Evolutionary conservation across 257 asterid genomes (phyloP).

Genomic region (Leptodermis oblonga): DNA sequence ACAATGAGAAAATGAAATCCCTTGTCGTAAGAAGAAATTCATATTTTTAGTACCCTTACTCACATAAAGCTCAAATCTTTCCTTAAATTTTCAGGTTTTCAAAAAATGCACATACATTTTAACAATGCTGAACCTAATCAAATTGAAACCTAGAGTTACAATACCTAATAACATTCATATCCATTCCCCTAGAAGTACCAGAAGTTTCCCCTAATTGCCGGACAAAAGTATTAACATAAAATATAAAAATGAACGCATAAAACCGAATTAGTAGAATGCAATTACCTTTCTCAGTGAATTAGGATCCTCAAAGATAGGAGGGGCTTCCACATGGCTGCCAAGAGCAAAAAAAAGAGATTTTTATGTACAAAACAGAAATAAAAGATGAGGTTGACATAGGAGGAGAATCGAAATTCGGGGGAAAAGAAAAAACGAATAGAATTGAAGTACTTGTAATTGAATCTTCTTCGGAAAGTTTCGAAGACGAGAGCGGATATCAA

Average conservation of each 20-base stretch:
- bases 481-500: slow-evolving; percentile 45
- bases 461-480: slow-evolving; percentile 56
- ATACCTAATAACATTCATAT: not conserved
- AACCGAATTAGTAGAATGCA: not conserved
- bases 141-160: not conserved
- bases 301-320: slow-evolving; percentile 87
- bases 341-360: slow-evolving; percentile 8
- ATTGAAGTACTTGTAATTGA: slow-evolving; percentile 44
- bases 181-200: not conserved
- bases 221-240: not conserved
- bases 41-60: too few relatives aligned
- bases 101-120: not conserved
- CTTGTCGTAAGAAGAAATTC: too few relatives aligned
- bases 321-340: slow-evolving; percentile 66
- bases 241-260: not conserved
- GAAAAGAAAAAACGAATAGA: not conserved
- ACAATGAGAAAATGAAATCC: not conserved
- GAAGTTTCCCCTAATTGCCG: not conserved
- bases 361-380: not conserved
- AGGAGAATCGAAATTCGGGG: not conserved
- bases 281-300: slow-evolving; percentile 69
- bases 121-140: not conserved
- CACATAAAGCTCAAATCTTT: not conserved
- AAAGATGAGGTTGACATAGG: not conserved
- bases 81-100: not conserved